Evolutionary conservation across 805 yeast species (phyloP), one percentile per base, ranked within the genome.

Genomic region (Candida ortonii): DNA sequence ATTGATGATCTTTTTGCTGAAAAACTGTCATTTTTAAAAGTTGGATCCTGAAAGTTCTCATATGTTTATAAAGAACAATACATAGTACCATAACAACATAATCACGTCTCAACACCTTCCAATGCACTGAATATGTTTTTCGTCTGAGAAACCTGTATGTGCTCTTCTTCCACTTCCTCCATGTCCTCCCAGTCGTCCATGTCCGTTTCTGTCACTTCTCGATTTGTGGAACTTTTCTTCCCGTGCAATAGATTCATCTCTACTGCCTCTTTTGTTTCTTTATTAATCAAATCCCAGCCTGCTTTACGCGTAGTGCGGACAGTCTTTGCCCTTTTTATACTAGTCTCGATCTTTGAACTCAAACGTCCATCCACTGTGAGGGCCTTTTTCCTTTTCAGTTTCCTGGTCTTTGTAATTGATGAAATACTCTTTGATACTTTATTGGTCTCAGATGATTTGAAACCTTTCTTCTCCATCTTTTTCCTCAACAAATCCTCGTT

Each of bases 231-330:
- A n/a, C 28, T 9, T 15, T 22, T 26, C 28, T 31, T 25, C 20
- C 25, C 32, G 21, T 21, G 16, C 20, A 16, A 10, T 13, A n/a
- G 13, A 22, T 24, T 32, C 46, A 56, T 25, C 28, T 33, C 24
- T 32, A 53, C 33, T 6, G 56, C 38, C 16, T 46, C 56, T 36
- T 54, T 68, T 8, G 78, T 70, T 19, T 58, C 55, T 38, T 71
- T 64, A 52, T 81, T 83, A 35, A 80, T 79, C 27, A 68, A 62
- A 31, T 81, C 88, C 93, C 90, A 83, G 11, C 76, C 80, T 0
- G 84, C 62, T 55, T 80, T 82, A 57, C 93, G 69, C 8, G 81
- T 67, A 14, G 57, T 62, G 47, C 76, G 81, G 18, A 82, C 77
- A 46, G 65, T 73, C 47, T 68, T 78, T 15, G 85, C 80, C 51